These are phyloP conservation scores for Tephrocybe sp. DNA, from an alignment of 768 basidiomycete genomes.

Conservation along the genomic window DNA sequence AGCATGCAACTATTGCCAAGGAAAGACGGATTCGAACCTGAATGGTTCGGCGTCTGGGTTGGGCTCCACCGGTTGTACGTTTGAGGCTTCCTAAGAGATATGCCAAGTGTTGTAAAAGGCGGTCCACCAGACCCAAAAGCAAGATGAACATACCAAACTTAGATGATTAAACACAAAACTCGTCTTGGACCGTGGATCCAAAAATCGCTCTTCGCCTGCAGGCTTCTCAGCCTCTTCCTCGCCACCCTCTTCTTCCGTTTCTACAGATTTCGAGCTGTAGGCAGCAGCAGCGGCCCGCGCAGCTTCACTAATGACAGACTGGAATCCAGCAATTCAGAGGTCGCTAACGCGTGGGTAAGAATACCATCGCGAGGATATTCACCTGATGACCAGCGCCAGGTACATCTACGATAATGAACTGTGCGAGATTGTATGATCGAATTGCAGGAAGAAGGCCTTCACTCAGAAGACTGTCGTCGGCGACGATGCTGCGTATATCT, in stretches of 20 bases:
- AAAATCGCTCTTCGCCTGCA: constrained; percentile 63
- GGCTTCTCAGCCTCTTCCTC: constrained; percentile 22
- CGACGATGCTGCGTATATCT: constrained; percentile 91
- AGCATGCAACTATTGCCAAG: neutral
- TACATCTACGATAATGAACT: constrained; percentile 87
- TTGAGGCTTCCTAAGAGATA: constrained; percentile 66
- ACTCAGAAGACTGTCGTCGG: constrained; percentile 82
- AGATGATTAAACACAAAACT: constrained; percentile 87
- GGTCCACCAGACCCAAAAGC: neutral
- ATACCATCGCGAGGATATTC: constrained; percentile 19
- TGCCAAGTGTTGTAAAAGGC: constrained; percentile 6
- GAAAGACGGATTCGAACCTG: constrained; percentile 43
- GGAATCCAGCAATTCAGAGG: constrained; percentile 6
- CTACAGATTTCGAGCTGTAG: neutral
- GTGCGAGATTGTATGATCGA: constrained; percentile 81
- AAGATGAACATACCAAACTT: constrained; percentile 56
- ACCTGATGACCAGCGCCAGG: constrained; percentile 77
- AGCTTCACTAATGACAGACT: constrained; percentile 83
- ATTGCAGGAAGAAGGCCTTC: constrained; percentile 75
- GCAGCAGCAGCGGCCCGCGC: constrained; percentile 43
- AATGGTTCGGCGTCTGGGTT: constrained; percentile 69
- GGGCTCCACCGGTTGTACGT: constrained; percentile 60
- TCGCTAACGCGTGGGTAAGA: neutral
- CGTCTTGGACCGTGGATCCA: constrained; percentile 78
- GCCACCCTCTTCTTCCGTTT: neutral